Conservation (phyloP, 306 rosid genomes). For the Vicia sativa region DNA sequence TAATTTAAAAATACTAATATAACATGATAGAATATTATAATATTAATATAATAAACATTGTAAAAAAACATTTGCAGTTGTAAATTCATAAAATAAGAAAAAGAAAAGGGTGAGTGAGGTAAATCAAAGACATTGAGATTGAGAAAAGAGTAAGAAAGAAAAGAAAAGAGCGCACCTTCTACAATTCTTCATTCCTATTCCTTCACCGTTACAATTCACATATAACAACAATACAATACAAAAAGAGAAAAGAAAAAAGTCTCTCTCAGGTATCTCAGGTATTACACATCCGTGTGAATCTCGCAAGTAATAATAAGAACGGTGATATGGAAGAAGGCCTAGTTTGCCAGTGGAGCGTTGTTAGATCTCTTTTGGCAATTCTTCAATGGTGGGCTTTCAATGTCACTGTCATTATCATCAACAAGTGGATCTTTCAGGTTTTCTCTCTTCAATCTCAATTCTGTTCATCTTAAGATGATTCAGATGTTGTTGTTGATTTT, state of each 20-base stretch:
- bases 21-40: no score
- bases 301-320: background rate
- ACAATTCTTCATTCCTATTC: background rate
- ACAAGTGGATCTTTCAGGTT: conserved; percentile 99
- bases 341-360: conserved; percentile 72
- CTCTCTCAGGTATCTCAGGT: background rate
- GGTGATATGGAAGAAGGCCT: conserved; percentile 73
- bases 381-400: conserved; percentile 97
- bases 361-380: conserved; percentile 85
- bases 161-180: background rate
- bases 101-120: background rate
- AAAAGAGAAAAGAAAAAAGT: background rate
- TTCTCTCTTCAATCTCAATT: background rate
- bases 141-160: background rate
- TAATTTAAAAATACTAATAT: no score
- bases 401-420: conserved; percentile 85
- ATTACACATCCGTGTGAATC: background rate
- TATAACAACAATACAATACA: background rate
- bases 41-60: no score
- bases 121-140: background rate
- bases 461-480: background rate
- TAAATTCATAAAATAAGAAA: background rate
- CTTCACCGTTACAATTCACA: conserved; percentile 1
- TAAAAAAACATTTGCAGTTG: background rate
- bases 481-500: no score